Evolutionary conservation across 176 grass and related monocot genomes (phyloP).

Genomic region (Eragrostis curvula): DNA sequence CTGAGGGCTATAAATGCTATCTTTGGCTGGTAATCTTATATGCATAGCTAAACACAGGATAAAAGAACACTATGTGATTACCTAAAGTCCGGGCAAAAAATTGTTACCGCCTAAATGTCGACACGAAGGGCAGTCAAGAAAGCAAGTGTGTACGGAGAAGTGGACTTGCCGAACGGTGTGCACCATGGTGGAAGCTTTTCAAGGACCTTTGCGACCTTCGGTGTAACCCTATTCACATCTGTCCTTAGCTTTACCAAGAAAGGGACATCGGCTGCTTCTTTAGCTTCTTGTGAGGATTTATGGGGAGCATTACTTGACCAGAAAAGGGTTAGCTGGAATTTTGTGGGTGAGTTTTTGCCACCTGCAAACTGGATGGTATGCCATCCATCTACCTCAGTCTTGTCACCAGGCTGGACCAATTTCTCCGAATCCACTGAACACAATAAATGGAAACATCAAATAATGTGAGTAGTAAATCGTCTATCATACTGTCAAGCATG

Average conservation of each 20-base stretch:
- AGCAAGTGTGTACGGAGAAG: constrained; percentile 70
- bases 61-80: constrained; percentile 12
- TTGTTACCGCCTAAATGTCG: constrained; percentile 54
- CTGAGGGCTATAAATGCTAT: constrained; percentile 35
- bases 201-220: constrained; percentile 54
- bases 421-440: constrained; percentile 60
- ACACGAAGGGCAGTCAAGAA: constrained; percentile 84
- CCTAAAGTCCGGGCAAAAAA: constrained; percentile 13
- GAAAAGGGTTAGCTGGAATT: constrained; percentile 72
- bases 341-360: constrained; percentile 80
- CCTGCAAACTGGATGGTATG: constrained; percentile 93
- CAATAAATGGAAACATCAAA: constrained; percentile 24
- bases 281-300: constrained; percentile 6
- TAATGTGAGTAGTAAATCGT: neutral
- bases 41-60: constrained; percentile 34
- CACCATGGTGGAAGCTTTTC: constrained; percentile 88
- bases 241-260: constrained; percentile 76
- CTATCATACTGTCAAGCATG: neutral
- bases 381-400: constrained; percentile 74
- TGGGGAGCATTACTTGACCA: constrained; percentile 52
- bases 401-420: constrained; percentile 59
- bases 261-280: constrained; percentile 32
- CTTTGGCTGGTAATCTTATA: constrained; percentile 33
- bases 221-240: constrained; percentile 73
- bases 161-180: constrained; percentile 80